Evolutionary conservation across 139 green algal genomes (phyloP).

Genomic region (Marvania coccoides): DNA sequence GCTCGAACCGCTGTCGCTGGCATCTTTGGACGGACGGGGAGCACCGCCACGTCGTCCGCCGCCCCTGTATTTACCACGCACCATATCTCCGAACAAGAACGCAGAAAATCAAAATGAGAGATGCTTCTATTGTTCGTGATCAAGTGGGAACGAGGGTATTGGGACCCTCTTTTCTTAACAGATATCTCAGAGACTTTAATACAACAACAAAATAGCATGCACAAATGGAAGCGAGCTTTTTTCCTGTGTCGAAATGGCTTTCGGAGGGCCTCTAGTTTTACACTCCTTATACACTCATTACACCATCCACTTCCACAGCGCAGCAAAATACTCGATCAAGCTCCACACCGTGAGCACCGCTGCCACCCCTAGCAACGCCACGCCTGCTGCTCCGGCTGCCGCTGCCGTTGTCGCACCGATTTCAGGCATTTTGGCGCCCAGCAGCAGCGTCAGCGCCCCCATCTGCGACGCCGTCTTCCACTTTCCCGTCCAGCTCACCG

Average conservation of each 20-base stretch:
- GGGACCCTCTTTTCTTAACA: no score
- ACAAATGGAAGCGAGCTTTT: no score
- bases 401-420: neutral
- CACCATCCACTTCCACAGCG: conserved; percentile 28
- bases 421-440: conserved; percentile 17
- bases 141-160: no score
- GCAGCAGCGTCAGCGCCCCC: conserved; percentile 45
- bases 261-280: neutral
- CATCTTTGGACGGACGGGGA: no score
- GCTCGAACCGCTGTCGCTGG: no score
- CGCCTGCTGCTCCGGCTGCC: conserved; percentile 23
- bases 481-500: conserved; percentile 76
- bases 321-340: conserved; percentile 28
- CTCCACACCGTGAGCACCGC: conserved; percentile 50
- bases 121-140: no score
- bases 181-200: no score
- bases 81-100: neutral
- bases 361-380: conserved; percentile 58
- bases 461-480: conserved; percentile 86
- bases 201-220: neutral
- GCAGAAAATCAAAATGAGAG: no score
- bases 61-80: neutral
- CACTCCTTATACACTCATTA: neutral
- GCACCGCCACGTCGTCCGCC: no score
- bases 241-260: neutral